Conservation (phyloP, 2,329 filamentous ascomycete species). For the Furcasterigmium furcatum region DNA sequence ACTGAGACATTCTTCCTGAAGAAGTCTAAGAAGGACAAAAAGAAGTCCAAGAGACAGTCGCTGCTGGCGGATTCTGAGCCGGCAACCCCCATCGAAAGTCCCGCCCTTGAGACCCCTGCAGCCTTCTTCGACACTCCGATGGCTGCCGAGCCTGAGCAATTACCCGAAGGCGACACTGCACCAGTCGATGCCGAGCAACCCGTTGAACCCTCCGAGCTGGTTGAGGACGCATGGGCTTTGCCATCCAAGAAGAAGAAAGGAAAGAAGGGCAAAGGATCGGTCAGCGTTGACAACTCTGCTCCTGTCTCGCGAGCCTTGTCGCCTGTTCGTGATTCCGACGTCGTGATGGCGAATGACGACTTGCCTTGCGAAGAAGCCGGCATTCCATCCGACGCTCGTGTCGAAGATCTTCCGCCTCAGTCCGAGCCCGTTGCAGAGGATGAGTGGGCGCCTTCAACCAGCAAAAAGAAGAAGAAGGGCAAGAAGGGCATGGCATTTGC, state of each 20-base stretch:
- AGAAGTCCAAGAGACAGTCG: slow-evolving; percentile 18
- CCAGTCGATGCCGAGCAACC: background rate
- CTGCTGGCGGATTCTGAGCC: background rate
- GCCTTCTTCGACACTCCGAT: background rate
- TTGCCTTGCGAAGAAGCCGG: background rate
- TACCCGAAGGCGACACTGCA: too few relatives aligned
- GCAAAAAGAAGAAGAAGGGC: slow-evolving; percentile 25
- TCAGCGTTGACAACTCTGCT: background rate
- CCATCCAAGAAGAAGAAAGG: slow-evolving; percentile 24
- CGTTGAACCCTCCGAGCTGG: background rate
- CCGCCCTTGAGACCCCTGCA: background rate
- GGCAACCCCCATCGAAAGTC: background rate
- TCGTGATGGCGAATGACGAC: background rate
- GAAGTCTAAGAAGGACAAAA: slow-evolving; percentile 19
- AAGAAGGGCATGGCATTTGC: slow-evolving; percentile 2
- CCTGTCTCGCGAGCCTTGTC: slow-evolving; percentile 1
- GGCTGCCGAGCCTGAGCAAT: background rate
- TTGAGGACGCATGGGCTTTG: slow-evolving; percentile 12
- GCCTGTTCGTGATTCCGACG: background rate
- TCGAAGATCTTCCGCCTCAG: background rate
- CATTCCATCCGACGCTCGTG: background rate
- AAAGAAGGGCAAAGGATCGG: slow-evolving; percentile 1
- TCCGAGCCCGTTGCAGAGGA: slow-evolving; percentile 3
- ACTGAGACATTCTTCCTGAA: slow-evolving; percentile 5
- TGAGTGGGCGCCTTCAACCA: slow-evolving; percentile 12